Evolutionary conservation across 179 eudicot species (phyloP).

Genomic region (Silene coronaria): DNA sequence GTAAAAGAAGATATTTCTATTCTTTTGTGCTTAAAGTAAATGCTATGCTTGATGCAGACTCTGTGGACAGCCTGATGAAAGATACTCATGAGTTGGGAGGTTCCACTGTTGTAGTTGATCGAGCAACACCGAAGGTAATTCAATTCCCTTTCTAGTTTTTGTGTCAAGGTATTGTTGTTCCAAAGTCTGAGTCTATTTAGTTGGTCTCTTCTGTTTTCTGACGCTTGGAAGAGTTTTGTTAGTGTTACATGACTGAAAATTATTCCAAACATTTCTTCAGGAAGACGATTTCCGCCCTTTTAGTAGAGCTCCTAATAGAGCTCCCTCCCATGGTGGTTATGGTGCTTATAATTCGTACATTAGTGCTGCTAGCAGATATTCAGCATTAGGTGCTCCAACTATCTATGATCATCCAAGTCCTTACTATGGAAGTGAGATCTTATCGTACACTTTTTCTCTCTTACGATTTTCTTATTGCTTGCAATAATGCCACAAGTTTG

Average conservation of each 20-base stretch:
- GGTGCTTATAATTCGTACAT: conserved; percentile 95
- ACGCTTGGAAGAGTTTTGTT: not conserved
- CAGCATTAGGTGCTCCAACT: conserved; percentile 92
- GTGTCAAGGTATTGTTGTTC: not conserved
- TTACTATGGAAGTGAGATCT: conserved; percentile 75
- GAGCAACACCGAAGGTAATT: conserved; percentile 93
- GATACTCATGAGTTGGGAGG: conserved; percentile 96
- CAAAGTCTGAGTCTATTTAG: not conserved
- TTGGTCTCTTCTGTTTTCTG: not conserved
- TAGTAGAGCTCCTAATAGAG: conserved; percentile 28
- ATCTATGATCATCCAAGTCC: conserved; percentile 77
- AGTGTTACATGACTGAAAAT: not conserved
- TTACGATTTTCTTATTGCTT: not conserved
- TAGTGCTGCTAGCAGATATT: conserved; percentile 90
- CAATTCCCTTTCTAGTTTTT: not conserved
- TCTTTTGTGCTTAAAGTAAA: not conserved
- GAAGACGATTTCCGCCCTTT: conserved; percentile 79
- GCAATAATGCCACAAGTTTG: no score
- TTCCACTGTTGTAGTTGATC: conserved; percentile 87
- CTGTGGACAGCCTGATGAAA: conserved; percentile 85
- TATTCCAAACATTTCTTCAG: conserved; percentile 29
- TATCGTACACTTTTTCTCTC: not conserved
- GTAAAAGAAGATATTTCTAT: not conserved
- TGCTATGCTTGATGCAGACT: conserved; percentile 45
- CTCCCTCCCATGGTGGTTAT: conserved; percentile 54